Evolutionary conservation across 805 yeast species (phyloP).

Genomic region (Saturnispora dispora): DNA sequence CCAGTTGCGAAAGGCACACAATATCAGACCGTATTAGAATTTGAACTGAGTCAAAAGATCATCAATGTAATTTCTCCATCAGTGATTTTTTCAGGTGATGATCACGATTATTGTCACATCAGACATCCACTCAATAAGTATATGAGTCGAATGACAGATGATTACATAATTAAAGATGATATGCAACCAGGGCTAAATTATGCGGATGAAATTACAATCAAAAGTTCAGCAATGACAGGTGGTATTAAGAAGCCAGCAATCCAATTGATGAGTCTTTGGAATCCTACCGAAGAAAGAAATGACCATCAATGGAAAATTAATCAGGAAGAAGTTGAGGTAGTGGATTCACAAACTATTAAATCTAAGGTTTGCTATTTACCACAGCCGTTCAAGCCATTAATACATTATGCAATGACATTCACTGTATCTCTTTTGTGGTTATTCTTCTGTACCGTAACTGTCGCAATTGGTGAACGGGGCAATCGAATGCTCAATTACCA

Average conservation of each 20-base stretch:
- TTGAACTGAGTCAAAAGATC: conserved; percentile 48
- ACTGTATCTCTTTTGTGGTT: conserved; percentile 14
- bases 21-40: conserved; percentile 81
- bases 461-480: conserved; percentile 8
- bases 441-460: conserved; percentile 15
- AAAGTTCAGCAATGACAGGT: conserved; percentile 87
- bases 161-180: conserved; percentile 8
- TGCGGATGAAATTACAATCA: conserved; percentile 75
- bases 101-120: conserved; percentile 89
- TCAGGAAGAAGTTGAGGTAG: conserved; percentile 16
- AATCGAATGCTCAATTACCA: conserved; percentile 1
- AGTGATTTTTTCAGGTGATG: conserved; percentile 83
- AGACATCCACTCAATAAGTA: conserved; percentile 33
- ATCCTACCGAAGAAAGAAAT: conserved; percentile 16
- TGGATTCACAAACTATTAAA: conserved; percentile 21
- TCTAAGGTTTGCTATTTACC: conserved; percentile 26
- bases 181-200: conserved; percentile 16
- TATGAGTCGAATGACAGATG: conserved; percentile 12
- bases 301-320: background rate
- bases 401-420: conserved; percentile 14
- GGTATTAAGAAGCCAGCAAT: conserved; percentile 82
- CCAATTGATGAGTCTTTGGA: conserved; percentile 61
- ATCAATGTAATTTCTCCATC: conserved; percentile 54
- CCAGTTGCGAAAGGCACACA: conserved; percentile 72
- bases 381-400: conserved; percentile 19